These are phyloP conservation scores for Holtermanniella nyarrowii DNA, from an alignment of 768 basidiomycete species.

Conservation along the genomic window DNA sequence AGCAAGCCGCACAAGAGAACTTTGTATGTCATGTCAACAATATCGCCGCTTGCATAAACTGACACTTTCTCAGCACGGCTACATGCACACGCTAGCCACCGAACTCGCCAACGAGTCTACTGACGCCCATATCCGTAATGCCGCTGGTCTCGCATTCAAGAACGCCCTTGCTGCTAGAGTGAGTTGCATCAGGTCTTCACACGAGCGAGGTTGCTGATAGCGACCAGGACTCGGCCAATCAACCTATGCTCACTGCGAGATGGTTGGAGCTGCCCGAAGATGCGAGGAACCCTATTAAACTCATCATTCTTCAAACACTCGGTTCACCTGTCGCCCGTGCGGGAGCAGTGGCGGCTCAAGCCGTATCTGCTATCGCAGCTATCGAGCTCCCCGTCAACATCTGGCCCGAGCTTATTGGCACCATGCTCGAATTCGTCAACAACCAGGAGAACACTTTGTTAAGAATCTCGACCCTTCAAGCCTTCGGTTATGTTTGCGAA, in stretches of 20 bases:
- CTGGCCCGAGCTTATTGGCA: conserved; percentile 83
- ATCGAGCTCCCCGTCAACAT: conserved; percentile 80
- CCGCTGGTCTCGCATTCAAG: conserved; percentile 95
- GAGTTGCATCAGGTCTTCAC: conserved; percentile 38
- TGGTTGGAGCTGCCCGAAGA: conserved; percentile 69
- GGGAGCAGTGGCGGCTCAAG: conserved; percentile 80
- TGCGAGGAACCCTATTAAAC: conserved; percentile 72
- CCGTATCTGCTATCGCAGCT: conserved; percentile 85
- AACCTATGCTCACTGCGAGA: conserved; percentile 62
- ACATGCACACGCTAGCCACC: conserved; percentile 79
- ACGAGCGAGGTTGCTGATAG: conserved; percentile 6
- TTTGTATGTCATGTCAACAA: conserved; percentile 53
- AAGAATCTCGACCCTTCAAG: conserved; percentile 72
- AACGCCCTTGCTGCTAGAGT: conserved; percentile 86
- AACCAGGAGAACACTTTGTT: conserved; percentile 56
- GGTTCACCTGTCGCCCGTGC: conserved; percentile 61
- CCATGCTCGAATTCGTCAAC: conserved; percentile 77
- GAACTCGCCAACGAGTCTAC: conserved; percentile 70
- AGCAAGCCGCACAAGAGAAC: conserved; percentile 73
- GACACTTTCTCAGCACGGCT: conserved; percentile 56
- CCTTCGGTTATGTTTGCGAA: conserved; percentile 97
- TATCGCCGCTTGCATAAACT: conserved; percentile 8
- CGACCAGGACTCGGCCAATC: conserved; percentile 59
- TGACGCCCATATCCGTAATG: conserved; percentile 68
- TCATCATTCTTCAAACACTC: conserved; percentile 71